Percentiles rank a stretch among this genome's conserved stretches.
Evolutionary conservation across 2,329 filamentous ascomycete genomes (phyloP).

Genomic region (Zelopaecilomyces penicillatus): DNA sequence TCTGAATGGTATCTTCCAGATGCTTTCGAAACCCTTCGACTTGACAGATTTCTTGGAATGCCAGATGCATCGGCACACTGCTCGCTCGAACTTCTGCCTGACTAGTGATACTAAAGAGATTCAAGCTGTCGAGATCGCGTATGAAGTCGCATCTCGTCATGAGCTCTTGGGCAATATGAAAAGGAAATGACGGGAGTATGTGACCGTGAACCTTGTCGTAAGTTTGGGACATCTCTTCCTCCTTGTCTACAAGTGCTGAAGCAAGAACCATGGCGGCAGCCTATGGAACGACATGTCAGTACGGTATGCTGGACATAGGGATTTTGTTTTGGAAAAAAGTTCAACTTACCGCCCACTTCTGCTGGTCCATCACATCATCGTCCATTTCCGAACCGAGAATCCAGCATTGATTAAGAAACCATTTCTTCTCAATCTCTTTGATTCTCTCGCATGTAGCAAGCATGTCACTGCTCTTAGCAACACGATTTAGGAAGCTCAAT

Average conservation of each 20-base stretch:
- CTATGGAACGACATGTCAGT: constrained; percentile 26
- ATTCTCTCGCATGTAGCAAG: constrained; percentile 67
- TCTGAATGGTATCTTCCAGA: constrained; percentile 70
- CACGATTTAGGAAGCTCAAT: constrained; percentile 77
- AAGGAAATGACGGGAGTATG: constrained; percentile 68
- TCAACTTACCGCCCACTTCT: constrained; percentile 77
- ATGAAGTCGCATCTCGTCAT: constrained; percentile 97
- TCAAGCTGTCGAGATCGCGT: constrained; percentile 82
- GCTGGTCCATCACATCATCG: constrained; percentile 96
- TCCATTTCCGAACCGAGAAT: constrained; percentile 71
- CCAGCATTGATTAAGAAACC: constrained; percentile 70
- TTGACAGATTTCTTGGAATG: constrained; percentile 76
- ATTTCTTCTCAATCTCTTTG: constrained; percentile 61
- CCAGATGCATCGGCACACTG: constrained; percentile 91
- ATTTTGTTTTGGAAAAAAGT: not conserved
- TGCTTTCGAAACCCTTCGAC: constrained; percentile 72
- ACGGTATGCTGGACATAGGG: not conserved
- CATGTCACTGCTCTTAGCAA: constrained; percentile 83
- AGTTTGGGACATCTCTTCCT: constrained; percentile 54
- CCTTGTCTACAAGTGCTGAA: constrained; percentile 78
- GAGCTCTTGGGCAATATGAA: constrained; percentile 78
- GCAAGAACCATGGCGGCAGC: constrained; percentile 91
- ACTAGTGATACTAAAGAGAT: constrained; percentile 90
- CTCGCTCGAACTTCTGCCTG: constrained; percentile 82
- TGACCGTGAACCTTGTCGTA: constrained; percentile 64